Evolutionary conservation across 208 protist species (phyloP).

Genomic region (Jaenimonas drosophilae): DNA sequence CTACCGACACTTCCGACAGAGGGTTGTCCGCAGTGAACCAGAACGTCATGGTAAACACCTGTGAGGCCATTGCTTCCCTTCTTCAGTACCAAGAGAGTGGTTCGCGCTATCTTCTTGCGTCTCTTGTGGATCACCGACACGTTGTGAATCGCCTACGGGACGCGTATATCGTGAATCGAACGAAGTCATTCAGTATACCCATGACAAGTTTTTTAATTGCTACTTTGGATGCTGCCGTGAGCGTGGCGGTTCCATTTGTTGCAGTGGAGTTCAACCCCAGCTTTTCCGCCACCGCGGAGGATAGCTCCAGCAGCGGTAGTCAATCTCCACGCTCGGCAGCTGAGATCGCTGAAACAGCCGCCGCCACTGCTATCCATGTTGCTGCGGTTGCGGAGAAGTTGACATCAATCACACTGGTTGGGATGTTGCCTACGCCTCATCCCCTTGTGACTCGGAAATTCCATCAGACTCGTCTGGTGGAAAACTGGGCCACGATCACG

Average conservation of each 20-base stretch:
- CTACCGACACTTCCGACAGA: not conserved
- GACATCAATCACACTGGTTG: constrained; percentile 65
- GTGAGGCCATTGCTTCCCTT: constrained; percentile 60
- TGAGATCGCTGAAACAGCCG: not conserved
- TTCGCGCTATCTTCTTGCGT: constrained; percentile 31
- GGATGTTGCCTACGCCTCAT: constrained; percentile 67
- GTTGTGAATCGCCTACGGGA: constrained; percentile 34
- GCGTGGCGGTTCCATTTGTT: constrained; percentile 20
- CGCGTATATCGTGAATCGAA: constrained; percentile 15
- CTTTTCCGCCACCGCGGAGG: not conserved
- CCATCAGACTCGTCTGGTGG: constrained; percentile 38
- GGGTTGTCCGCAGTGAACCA: constrained; percentile 7
- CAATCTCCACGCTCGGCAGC: not conserved
- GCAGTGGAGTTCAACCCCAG: not conserved
- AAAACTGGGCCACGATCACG: constrained; percentile 62
- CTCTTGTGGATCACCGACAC: constrained; percentile 37
- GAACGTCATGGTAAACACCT: constrained; percentile 43
- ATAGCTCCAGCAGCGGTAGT: not conserved
- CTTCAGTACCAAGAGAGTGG: constrained; percentile 61
- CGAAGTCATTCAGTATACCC: constrained; percentile 5
- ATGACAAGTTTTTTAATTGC: constrained; percentile 44
- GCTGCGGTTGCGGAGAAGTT: not conserved
- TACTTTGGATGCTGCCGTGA: constrained; percentile 43
- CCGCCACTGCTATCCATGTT: not conserved
- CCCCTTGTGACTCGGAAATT: constrained; percentile 63